Evolutionary conservation across 371 early-diverging fungal genomes (phyloP).

Genomic region (Dinochytrium kinnereticum): DNA sequence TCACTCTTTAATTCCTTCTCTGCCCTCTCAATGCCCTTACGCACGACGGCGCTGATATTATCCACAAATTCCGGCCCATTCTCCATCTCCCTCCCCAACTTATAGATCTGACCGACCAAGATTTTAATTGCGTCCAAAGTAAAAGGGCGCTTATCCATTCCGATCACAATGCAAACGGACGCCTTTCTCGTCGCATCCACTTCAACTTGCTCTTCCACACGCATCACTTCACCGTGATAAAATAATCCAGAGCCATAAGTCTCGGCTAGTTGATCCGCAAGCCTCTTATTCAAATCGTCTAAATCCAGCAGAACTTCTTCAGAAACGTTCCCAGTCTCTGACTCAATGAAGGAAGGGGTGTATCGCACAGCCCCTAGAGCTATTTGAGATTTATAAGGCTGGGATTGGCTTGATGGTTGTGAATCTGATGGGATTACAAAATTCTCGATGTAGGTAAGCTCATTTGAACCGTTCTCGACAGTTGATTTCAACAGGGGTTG

Average conservation of each 20-base stretch:
- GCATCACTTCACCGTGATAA: neutral
- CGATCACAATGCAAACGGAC: neutral
- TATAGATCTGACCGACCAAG: neutral
- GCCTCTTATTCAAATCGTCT: neutral
- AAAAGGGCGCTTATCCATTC: neutral
- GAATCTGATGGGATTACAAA: neutral
- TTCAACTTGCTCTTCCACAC: neutral
- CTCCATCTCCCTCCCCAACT: neutral
- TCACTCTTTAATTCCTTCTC: constrained; percentile 12
- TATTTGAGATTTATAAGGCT: neutral
- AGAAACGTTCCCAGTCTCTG: neutral
- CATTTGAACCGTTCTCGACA: neutral
- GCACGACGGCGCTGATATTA: neutral
- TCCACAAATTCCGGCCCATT: constrained; percentile 2
- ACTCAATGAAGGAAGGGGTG: constrained; percentile 3
- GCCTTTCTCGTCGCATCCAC: neutral
- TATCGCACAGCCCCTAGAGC: neutral
- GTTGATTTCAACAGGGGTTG: neutral
- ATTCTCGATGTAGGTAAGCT: neutral
- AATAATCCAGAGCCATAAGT: neutral
- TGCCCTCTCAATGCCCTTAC: constrained; percentile 4
- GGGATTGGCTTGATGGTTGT: neutral
- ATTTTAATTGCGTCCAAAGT: neutral
- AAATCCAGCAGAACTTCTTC: neutral
- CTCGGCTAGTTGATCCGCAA: neutral